Conservation (phyloP, 129 eudicot species). For the Heracleum sosnowskyi region DNA sequence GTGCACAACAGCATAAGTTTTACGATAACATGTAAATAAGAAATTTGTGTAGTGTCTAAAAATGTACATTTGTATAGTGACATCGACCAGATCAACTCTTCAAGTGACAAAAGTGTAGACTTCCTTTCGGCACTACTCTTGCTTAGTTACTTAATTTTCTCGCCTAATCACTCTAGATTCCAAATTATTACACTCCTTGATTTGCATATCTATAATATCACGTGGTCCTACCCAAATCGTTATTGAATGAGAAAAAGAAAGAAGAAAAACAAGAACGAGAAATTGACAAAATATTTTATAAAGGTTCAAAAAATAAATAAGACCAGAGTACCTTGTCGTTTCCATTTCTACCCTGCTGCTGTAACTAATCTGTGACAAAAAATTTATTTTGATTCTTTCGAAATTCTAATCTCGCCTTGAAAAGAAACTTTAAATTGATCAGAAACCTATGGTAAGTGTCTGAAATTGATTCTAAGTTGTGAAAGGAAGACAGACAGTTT, state of each 20-base stretch:
- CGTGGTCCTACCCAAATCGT: constrained; percentile 8
- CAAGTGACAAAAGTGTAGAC: constrained; percentile 16
- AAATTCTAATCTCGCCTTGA: too few relatives aligned
- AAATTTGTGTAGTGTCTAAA: constrained; percentile 25
- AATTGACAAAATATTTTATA: too few relatives aligned
- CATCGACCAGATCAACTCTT: constrained; percentile 17
- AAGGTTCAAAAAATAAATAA: too few relatives aligned
- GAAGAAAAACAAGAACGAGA: too few relatives aligned
- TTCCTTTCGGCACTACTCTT: constrained; percentile 25
- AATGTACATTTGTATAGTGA: constrained; percentile 26
- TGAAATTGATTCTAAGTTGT: not conserved
- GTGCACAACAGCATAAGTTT: not conserved
- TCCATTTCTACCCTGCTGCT: too few relatives aligned
- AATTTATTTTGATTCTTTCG: too few relatives aligned
- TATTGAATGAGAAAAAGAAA: too few relatives aligned
- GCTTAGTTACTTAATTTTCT: constrained; percentile 26
- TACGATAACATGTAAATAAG: constrained; percentile 24
- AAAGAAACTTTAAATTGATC: too few relatives aligned
- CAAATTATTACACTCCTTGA: not conserved
- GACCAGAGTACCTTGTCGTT: too few relatives aligned
- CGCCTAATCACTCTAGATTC: not conserved
- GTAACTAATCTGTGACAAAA: too few relatives aligned
- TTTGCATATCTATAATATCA: not conserved
- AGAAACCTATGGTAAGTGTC: not conserved
- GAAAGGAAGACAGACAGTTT: not conserved